Evolutionary conservation across 257 asterid species (phyloP).

Genomic region (Solanum chiquidenum): DNA sequence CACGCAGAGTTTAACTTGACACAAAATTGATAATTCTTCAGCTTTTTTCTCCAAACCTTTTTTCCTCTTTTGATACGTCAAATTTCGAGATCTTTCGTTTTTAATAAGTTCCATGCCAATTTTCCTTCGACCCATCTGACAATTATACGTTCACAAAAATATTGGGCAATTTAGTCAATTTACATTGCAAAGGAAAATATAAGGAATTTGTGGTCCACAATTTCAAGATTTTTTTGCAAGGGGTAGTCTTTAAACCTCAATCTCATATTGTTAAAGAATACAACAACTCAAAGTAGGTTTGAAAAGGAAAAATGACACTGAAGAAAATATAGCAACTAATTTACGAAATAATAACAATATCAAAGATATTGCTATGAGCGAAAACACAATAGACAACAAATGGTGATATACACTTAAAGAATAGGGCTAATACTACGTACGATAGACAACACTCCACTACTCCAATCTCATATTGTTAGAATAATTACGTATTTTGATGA

Average conservation of each 20-base stretch:
- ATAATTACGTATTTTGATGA: background rate
- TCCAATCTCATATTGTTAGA: background rate
- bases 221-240: background rate
- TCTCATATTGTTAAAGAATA: background rate
- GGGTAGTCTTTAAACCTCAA: background rate
- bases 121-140: background rate
- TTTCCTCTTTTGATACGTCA: background rate
- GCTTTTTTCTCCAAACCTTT: background rate
- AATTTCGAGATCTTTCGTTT: background rate
- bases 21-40: background rate
- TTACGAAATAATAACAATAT: background rate
- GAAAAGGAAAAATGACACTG: background rate
- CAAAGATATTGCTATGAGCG: too few relatives aligned
- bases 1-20: background rate
- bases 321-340: background rate
- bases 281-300: background rate
- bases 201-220: background rate
- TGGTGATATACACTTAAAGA: background rate
- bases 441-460: background rate
- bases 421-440: background rate
- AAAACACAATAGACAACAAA: background rate
- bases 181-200: background rate
- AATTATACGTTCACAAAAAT: background rate
- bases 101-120: background rate
- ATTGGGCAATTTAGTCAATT: background rate